Percentiles rank a stretch among this genome's conserved stretches.
phyloP scores from a whole-genome alignment of 176 grass and related monocot genomes.

The Juncus inflexus region DNA sequence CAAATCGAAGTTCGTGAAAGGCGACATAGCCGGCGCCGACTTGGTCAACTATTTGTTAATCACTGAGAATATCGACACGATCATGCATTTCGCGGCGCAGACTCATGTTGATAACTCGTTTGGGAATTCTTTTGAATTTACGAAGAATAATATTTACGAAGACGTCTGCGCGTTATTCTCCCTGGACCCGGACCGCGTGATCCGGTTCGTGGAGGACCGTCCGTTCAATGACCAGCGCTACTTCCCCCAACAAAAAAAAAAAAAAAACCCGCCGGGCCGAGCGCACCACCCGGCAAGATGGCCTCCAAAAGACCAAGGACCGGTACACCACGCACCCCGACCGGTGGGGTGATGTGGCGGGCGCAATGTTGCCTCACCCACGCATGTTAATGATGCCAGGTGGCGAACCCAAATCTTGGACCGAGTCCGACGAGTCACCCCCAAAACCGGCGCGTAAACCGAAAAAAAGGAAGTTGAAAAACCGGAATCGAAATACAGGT shows the following conservation, averaged over 20 bases:
- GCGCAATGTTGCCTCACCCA: conserved; percentile 66
- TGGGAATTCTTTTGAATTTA: conserved; percentile 84
- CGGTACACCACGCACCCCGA: conserved; percentile 71
- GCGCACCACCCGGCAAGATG: conserved; percentile 58
- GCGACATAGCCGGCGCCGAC: conserved; percentile 77
- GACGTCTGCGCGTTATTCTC: conserved; percentile 67
- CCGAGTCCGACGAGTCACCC: conserved; percentile 21
- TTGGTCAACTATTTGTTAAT: conserved; percentile 71
- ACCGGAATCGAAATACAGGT: conserved; percentile 40
- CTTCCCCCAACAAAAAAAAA: conserved; percentile 71
- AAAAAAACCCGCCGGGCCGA: conserved; percentile 70
- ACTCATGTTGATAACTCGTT: conserved; percentile 87
- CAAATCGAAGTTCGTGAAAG: conserved; percentile 83
- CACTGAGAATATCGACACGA: conserved; percentile 72
- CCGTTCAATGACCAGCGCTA: conserved; percentile 87
- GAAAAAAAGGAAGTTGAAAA: conserved; percentile 19
- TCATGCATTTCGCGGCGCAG: conserved; percentile 87
- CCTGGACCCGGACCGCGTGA: conserved; percentile 40
- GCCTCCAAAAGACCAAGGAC: conserved; percentile 62
- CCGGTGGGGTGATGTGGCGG: conserved; percentile 69
- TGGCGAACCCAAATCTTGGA: conserved; percentile 19
- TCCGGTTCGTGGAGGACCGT: conserved; percentile 60
- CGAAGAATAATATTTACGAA: conserved; percentile 79
- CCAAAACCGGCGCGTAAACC: conserved; percentile 18
- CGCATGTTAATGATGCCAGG: conserved; percentile 71